Base-by-base conservation (phyloP, 2,329 filamentous ascomycete genomes). In the Eurotiales sp. region DNA sequence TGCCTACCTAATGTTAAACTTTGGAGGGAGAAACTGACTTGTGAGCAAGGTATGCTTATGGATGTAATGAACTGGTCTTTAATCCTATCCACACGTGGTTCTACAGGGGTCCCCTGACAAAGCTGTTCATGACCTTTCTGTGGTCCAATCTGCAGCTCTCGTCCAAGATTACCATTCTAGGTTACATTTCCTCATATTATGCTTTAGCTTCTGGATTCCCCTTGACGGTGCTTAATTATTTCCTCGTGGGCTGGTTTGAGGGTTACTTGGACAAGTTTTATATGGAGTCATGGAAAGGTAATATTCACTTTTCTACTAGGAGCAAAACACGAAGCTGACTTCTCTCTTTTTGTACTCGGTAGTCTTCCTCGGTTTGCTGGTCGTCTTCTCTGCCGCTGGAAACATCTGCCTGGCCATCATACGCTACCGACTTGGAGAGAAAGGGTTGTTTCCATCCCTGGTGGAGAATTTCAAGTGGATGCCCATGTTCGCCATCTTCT, bases 31-130 rank as follows among this genome's bases (percentile, higher is more conserved):
- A 46, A 19, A 36, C 39, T 58, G 29, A 55, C 48, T 36, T 32
- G 17, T 29, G 8, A 29, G 41, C 4, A 50, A 59, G 57, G 40
- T 64, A 64, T 43, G 88, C 88, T 3, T 91, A 90, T 61, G 87
- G 88, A 32, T 91, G 88, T 71, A 88, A 87, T 66, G 88, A 91
- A 72, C 76, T 92, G 52, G 77, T 92, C 52, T 92, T 93, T 74
- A 80, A 92, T 64, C 88, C 88, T 3, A 75, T 92, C 54, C 79
- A 81, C 54, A 83, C 82, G 59, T 92, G 88, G 88, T 67, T 83
- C 40, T 83, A 78, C 64, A 81, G 78, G 14, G 88, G 88, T 0
- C 88, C 88, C 23, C 88, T 92, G 65, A 92, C 88, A 3, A 84
- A 85, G 19, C 79, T 92, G 4, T 92, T 92, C 79, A 79, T 84